Evolutionary conservation across 768 basidiomycete genomes (phyloP).

Genomic region (Mycena polygramma): DNA sequence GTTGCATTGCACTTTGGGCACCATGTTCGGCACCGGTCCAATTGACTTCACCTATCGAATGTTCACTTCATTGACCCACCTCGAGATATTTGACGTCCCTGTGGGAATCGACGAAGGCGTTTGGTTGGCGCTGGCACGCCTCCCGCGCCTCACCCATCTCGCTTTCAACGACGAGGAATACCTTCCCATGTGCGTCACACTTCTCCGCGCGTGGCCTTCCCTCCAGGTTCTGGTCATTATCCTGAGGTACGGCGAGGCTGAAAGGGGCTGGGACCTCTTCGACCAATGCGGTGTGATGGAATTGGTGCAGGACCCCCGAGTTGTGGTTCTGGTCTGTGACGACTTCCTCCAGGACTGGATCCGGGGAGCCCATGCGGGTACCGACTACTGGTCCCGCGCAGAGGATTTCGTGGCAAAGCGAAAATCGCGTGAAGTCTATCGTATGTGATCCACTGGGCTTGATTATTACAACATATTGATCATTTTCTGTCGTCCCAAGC

Average conservation of each 20-base stretch:
- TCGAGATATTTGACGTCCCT: neutral
- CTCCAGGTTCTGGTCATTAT: neutral
- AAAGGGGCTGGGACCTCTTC: no score
- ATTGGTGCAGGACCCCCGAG: neutral
- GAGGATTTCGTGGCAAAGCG: neutral
- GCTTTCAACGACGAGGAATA: neutral
- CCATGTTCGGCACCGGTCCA: no score
- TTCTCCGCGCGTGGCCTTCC: neutral
- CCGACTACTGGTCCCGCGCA: neutral
- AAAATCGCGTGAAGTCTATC: neutral
- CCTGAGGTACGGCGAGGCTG: no score
- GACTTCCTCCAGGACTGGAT: neutral
- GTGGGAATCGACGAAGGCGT: neutral
- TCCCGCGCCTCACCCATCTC: constrained; percentile 1
- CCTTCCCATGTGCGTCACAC: neutral
- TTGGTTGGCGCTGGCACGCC: neutral
- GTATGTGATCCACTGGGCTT: neutral
- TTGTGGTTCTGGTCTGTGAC: neutral
- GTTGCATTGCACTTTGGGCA: no score
- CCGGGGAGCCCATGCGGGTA: neutral
- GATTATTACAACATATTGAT: neutral
- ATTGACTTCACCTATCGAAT: no score
- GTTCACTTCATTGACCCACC: neutral
- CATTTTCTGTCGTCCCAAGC: no score
- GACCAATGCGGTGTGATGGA: no score